Percentiles rank a stretch among this genome's conserved stretches.
Conservation (phyloP, 441 rosid species). For the Arabidopsis lyrata region DNA sequence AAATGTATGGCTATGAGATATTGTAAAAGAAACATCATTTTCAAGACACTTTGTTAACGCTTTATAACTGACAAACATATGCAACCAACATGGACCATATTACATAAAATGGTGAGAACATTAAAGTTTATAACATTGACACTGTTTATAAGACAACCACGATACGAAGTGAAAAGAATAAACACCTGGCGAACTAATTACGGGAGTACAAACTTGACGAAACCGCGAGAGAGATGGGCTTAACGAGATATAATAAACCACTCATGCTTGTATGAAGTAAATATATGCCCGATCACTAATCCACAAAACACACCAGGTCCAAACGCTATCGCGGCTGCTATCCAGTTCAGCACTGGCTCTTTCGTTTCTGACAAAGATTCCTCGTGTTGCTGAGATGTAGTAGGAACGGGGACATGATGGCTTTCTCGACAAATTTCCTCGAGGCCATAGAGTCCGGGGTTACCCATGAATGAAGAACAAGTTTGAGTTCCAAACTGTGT, state of each 20-base stretch:
- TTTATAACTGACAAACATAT: no score
- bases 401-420: no score
- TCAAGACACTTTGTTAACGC: not conserved
- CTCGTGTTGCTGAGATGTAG: no score
- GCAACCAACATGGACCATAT: not conserved
- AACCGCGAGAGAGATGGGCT: not conserved
- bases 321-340: not conserved
- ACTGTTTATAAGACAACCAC: not conserved
- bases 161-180: not conserved
- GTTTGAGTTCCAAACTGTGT: no score
- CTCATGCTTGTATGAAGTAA: not conserved
- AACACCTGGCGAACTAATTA: not conserved
- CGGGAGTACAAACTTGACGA: not conserved
- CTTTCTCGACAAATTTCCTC: no score
- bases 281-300: not conserved
- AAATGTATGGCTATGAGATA: no score
- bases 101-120: not conserved
- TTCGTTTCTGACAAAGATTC: not conserved
- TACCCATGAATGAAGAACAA: no score
- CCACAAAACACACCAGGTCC: conserved; percentile 15
- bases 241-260: not conserved
- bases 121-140: not conserved
- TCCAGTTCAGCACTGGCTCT: not conserved
- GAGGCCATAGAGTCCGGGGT: no score
- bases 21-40: no score